Percentiles rank a stretch among this genome's conserved stretches.
These are phyloP conservation scores for Wickerhamomyces bovis DNA, from an alignment of 805 yeast species.

Conservation along the genomic window DNA sequence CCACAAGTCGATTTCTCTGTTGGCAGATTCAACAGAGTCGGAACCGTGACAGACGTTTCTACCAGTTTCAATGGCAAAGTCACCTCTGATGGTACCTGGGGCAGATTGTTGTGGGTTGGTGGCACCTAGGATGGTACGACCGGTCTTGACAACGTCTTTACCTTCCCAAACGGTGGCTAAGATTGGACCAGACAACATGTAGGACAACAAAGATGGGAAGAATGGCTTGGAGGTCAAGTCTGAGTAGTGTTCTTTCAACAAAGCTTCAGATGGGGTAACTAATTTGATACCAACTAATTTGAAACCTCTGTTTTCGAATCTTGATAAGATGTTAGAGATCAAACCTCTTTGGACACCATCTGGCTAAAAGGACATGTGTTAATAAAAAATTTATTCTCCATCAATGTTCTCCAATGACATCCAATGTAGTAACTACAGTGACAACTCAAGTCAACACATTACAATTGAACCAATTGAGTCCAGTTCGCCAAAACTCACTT, in stretches of 20 bases:
- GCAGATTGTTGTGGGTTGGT: constrained; percentile 96
- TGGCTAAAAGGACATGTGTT: constrained; percentile 42
- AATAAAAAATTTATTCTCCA: not conserved
- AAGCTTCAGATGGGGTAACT: constrained; percentile 76
- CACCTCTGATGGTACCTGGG: constrained; percentile 99
- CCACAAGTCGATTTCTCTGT: constrained; percentile 95
- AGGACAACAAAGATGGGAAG: constrained; percentile 92
- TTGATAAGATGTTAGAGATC: constrained; percentile 78
- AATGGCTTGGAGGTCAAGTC: constrained; percentile 95
- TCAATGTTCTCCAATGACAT: no score
- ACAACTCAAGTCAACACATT: not conserved
- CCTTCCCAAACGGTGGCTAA: constrained; percentile 99
- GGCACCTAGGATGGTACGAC: constrained; percentile 96
- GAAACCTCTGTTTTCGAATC: constrained; percentile 97
- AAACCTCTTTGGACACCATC: constrained; percentile 99
- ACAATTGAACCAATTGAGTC: constrained; percentile 4
- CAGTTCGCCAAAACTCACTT: constrained; percentile 19
- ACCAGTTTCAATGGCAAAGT: constrained; percentile 97
- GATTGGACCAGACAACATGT: constrained; percentile 98
- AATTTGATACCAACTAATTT: constrained; percentile 95
- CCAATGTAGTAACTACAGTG: no score
- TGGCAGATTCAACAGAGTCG: constrained; percentile 96
- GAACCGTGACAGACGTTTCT: constrained; percentile 99
- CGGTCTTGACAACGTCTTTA: constrained; percentile 98
- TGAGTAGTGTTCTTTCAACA: constrained; percentile 89